Evolutionary conservation across 2,329 filamentous ascomycete genomes (phyloP), one percentile per base, ranked within the genome.

Genomic region (Cladosporium velox): DNA sequence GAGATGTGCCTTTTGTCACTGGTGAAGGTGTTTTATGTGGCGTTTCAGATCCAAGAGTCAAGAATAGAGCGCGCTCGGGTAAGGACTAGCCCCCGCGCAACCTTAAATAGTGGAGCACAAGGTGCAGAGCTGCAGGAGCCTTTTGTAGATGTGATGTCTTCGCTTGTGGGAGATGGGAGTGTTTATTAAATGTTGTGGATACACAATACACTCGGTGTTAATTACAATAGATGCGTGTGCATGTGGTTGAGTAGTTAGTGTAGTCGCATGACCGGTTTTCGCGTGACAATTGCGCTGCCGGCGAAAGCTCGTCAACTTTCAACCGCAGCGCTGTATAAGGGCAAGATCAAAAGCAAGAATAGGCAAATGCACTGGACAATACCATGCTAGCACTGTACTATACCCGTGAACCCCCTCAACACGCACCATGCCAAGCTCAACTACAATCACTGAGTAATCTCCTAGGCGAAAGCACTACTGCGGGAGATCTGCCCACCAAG

Each of bases 11-110:
- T 34, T 14, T 30, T n/a, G 28, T n/a, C 52, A 6, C 26, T 34
- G 52, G 52, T 12, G 52, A 55, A 55, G 52, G 41, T 49, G 58
- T 60, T 60, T 60, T 47, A 60, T 60, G 58, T 60, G 58, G 58
- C 58, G 58, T 60, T 60, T 60, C 58, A 60, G 58, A n/a, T 49
- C 51, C n/a, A 2, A 30, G 24, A 14, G 8, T 44, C 55, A 21
- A 34, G 21, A 41, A 58, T 58, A 58, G 55, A 60, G 21, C 54
- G 54, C 55, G 55, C 55, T 18, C 35, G 47, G 24, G n/a, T 51
- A 24, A 11, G n/a, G 49, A 38, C 54, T 58, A 58, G 54, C 32
- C 55, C 34, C 55, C 55, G 55, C 55, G 55, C 34, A 34, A 58
- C 54, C 32, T 58, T 58, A 58, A 38, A 38, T 34, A 15, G 34